phyloP scores from a whole-genome alignment of 768 basidiomycete genomes.

The Brasilioporus rufonigricans region DNA sequence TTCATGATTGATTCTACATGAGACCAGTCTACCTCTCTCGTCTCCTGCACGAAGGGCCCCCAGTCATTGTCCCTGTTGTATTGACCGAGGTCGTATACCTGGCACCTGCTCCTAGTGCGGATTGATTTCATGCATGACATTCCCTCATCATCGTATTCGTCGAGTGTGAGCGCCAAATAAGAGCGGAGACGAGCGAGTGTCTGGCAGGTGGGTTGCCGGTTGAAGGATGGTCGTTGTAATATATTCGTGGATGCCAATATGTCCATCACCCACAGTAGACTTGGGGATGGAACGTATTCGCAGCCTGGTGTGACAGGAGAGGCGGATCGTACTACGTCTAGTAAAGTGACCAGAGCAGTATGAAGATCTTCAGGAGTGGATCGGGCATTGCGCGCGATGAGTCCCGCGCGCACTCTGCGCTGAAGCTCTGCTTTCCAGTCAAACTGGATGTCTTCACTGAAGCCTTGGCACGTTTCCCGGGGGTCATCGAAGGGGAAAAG shows the following conservation, averaged over 20 bases:
- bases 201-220: constrained; percentile 22
- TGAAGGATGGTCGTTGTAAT: constrained; percentile 24
- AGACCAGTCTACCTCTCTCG: constrained; percentile 54
- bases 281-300: constrained; percentile 35
- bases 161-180: constrained; percentile 46
- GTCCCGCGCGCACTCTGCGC: constrained; percentile 42
- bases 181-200: constrained; percentile 46
- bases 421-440: constrained; percentile 41
- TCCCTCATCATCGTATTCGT: constrained; percentile 28
- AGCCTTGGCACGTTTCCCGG: constrained; percentile 29
- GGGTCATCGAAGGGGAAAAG: constrained; percentile 62
- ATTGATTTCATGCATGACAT: constrained; percentile 27
- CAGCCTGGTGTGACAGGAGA: constrained; percentile 26
- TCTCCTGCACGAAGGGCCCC: constrained; percentile 51
- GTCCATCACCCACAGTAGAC: constrained; percentile 45
- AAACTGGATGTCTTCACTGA: constrained; percentile 12
- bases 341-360: constrained; percentile 39
- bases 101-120: constrained; percentile 50
- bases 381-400: constrained; percentile 18
- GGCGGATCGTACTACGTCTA: constrained; percentile 39
- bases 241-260: constrained; percentile 40
- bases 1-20: constrained; percentile 60
- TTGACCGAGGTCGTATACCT: constrained; percentile 64
- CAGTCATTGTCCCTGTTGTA: constrained; percentile 50
- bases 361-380: constrained; percentile 28